Evolutionary conservation across 2,329 filamentous ascomycete genomes (phyloP).

Genomic region (Nemania abortiva): DNA sequence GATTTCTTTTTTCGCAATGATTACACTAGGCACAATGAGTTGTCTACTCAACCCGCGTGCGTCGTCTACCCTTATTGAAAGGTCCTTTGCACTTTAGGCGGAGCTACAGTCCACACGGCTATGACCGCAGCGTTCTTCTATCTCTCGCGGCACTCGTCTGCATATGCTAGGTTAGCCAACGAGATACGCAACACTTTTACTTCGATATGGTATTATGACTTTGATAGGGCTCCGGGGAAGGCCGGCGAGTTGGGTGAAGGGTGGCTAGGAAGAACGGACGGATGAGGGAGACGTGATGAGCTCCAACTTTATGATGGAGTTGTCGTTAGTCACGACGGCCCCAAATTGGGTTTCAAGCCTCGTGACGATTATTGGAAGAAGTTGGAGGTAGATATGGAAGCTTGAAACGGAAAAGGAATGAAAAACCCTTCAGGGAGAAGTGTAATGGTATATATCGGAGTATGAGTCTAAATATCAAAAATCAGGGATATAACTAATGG

Average conservation of each 20-base stretch:
- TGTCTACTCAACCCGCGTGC: too few relatives aligned
- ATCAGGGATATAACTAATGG: too few relatives aligned
- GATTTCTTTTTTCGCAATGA: too few relatives aligned
- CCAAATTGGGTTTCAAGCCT: conserved; percentile 21
- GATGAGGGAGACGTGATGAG: conserved; percentile 14
- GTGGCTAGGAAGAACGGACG: not conserved
- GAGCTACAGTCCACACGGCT: not conserved
- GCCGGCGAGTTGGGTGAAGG: conserved; percentile 12
- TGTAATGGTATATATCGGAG: too few relatives aligned
- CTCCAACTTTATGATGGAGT: conserved; percentile 18
- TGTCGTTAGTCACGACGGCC: conserved; percentile 18
- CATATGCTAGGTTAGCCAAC: not conserved
- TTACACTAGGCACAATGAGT: too few relatives aligned
- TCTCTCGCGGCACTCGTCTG: not conserved
- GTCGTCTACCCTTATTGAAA: too few relatives aligned
- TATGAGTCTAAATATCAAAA: too few relatives aligned
- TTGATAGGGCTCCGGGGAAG: conserved; percentile 13
- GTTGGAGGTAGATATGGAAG: too few relatives aligned
- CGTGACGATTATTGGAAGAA: not conserved
- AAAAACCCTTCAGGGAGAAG: too few relatives aligned
- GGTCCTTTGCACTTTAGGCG: not conserved
- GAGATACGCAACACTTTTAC: not conserved
- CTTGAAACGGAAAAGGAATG: too few relatives aligned
- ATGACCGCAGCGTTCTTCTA: conserved; percentile 5
- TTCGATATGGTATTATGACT: conserved; percentile 26